Percentiles rank a stretch among this genome's conserved stretches.
phyloP scores from a whole-genome alignment of 306 rosid genomes.

The Arachis hypogaea region DNA sequence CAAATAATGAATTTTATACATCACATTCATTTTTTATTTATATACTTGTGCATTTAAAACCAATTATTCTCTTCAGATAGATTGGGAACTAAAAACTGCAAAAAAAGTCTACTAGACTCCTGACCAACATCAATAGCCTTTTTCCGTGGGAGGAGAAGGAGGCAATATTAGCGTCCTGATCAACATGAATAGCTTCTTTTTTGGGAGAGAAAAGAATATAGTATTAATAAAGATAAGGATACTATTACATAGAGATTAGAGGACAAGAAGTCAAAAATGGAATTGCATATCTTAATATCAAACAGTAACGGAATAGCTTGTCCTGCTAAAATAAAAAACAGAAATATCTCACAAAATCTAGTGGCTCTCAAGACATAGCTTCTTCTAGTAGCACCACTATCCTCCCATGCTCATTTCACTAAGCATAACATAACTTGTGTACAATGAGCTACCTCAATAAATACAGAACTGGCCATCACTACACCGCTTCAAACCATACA shows the following conservation, averaged over 20 bases:
- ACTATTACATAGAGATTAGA: too few species aligned
- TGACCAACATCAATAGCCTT: too few species aligned
- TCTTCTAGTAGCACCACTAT: slow-evolving; percentile 4
- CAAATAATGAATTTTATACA: background rate
- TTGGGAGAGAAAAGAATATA: too few species aligned
- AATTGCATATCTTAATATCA: too few species aligned
- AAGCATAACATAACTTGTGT: background rate
- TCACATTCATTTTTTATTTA: background rate
- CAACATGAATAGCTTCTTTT: background rate
- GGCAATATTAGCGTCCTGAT: background rate
- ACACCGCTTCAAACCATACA: slow-evolving; percentile 3
- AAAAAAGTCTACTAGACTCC: too few species aligned
- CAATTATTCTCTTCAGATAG: background rate
- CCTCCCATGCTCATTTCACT: background rate
- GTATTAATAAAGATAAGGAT: too few species aligned
- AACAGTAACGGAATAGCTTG: background rate
- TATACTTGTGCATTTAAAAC: background rate
- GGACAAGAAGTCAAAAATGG: too few species aligned
- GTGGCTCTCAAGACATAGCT: slow-evolving; percentile 21
- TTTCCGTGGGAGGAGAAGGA: too few species aligned
- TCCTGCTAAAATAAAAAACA: background rate
- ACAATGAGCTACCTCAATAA: slow-evolving; percentile 1
- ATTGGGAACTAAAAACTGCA: background rate
- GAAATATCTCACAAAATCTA: background rate
- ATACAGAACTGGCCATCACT: background rate